Conservation (phyloP, 208 protist species). For the Wallacemonas sp. region DNA sequence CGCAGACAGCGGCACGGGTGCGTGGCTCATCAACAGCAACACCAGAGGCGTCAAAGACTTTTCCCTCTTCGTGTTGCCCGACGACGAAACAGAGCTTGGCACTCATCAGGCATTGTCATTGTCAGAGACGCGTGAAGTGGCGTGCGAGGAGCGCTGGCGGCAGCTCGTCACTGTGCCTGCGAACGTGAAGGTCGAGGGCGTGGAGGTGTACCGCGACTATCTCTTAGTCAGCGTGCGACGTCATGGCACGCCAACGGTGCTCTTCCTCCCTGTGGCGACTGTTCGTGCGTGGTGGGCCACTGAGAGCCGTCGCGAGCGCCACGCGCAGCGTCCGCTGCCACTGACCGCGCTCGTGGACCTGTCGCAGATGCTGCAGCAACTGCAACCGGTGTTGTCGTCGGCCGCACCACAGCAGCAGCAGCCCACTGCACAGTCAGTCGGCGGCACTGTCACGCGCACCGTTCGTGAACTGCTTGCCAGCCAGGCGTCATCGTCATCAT, state of each 20-base stretch:
- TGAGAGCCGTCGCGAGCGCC: background rate
- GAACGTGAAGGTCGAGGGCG: slow-evolving; percentile 45
- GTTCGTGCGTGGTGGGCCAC: slow-evolving; percentile 43
- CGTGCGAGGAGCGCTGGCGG: slow-evolving; percentile 24
- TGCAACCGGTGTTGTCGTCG: background rate
- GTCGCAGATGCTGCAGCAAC: slow-evolving; percentile 1
- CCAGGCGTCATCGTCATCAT: no score
- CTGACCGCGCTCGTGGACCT: slow-evolving; percentile 17
- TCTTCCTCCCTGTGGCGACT: slow-evolving; percentile 34
- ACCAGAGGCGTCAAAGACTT: slow-evolving; percentile 27
- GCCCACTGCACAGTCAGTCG: no score
- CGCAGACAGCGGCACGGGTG: slow-evolving; percentile 21
- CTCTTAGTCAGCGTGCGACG: slow-evolving; percentile 53
- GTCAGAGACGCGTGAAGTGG: no score
- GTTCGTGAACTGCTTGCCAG: background rate
- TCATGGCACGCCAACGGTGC: slow-evolving; percentile 32
- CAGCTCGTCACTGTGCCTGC: slow-evolving; percentile 53
- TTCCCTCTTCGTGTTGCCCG: slow-evolving; percentile 47
- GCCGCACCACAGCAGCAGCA: no score
- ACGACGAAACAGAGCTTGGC: slow-evolving; percentile 20
- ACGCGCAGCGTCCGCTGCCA: background rate
- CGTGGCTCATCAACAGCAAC: slow-evolving; percentile 60
- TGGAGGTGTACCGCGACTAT: slow-evolving; percentile 40
- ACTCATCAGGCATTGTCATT: background rate
- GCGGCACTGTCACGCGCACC: background rate